phyloP scores from a whole-genome alignment of 192 early-diverging fungal genomes.

The Podila verticillata region DNA sequence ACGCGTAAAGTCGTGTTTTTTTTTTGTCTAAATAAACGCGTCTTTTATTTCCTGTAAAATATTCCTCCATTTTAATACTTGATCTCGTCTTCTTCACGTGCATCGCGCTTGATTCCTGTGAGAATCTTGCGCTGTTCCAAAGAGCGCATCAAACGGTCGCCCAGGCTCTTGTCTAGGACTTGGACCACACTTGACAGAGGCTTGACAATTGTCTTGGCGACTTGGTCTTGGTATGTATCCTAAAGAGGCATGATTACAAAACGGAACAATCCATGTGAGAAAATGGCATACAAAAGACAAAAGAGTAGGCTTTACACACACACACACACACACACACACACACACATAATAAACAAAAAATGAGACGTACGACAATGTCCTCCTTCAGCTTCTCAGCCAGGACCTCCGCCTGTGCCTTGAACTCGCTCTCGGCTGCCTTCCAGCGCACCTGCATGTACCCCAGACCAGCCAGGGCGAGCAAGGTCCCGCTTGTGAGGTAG shows the following conservation, averaged over 20 bases:
- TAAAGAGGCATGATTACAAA: background rate
- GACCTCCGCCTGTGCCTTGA: constrained; percentile 29
- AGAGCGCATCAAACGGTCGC: constrained; percentile 24
- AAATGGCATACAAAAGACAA: background rate
- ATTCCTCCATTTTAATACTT: constrained; percentile 1
- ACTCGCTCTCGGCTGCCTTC: constrained; percentile 51
- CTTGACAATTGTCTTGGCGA: constrained; percentile 41
- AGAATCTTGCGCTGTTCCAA: constrained; percentile 46
- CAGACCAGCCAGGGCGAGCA: constrained; percentile 35
- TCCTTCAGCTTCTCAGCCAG: constrained; percentile 36
- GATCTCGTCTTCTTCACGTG: constrained; percentile 36
- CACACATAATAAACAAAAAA: background rate
- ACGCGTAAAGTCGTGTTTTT: background rate
- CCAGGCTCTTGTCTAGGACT: constrained; percentile 26
- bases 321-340: too few species aligned
- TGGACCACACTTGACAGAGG: constrained; percentile 35
- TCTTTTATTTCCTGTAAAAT: too few species aligned
- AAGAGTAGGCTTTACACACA: too few species aligned
- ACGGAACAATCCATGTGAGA: background rate
- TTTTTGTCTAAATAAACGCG: background rate
- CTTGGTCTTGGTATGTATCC: constrained; percentile 40
- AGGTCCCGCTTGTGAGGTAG: constrained; percentile 31
- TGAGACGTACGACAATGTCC: constrained; percentile 47
- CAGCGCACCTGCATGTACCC: constrained; percentile 50
- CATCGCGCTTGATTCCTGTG: constrained; percentile 26